Conservation (phyloP, 1,284 basidiomycete genomes). For the Moesziomyces parantarcticus region DNA sequence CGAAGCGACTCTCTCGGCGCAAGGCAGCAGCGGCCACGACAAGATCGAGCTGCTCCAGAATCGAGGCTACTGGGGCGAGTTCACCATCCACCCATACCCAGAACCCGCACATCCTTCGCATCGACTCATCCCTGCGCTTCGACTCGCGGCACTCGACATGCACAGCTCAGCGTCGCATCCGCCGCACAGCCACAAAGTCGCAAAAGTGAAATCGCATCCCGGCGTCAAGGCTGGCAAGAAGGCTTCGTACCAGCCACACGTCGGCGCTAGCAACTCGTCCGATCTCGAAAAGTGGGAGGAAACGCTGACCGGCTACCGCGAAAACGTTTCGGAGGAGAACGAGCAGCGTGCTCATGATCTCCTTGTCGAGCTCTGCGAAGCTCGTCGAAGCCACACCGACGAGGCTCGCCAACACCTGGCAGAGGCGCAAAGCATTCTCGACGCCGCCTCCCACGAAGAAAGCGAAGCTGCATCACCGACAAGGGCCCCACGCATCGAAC, state of each 20-base stretch:
- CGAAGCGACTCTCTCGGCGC: constrained; percentile 17
- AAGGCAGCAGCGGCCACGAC: constrained; percentile 29
- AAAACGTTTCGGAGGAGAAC: constrained; percentile 39
- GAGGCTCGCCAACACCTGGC: constrained; percentile 1
- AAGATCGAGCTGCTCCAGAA: constrained; percentile 56
- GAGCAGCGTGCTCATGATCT: constrained; percentile 26
- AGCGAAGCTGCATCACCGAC: not conserved
- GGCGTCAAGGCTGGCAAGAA: constrained; percentile 28
- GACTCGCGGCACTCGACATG: constrained; percentile 47
- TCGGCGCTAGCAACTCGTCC: not conserved
- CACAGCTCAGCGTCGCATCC: not conserved
- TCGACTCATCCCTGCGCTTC: constrained; percentile 54
- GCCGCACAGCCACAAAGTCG: constrained; percentile 12
- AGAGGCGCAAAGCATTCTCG: constrained; percentile 6
- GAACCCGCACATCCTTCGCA: constrained; percentile 62
- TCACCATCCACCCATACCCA: constrained; percentile 56
- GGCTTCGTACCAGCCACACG: not conserved
- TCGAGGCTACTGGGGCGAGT: constrained; percentile 61
- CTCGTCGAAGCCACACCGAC: constrained; percentile 2
- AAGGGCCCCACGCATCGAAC: constrained; percentile 10
- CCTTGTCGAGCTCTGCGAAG: constrained; percentile 12
- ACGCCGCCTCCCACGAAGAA: not conserved
- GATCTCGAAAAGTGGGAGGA: constrained; percentile 45
- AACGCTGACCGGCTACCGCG: constrained; percentile 41
- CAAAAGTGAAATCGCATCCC: constrained; percentile 15